phyloP scores from a whole-genome alignment of 352 stramenopile genomes.

The Phytophthora fragariaefolia region DNA sequence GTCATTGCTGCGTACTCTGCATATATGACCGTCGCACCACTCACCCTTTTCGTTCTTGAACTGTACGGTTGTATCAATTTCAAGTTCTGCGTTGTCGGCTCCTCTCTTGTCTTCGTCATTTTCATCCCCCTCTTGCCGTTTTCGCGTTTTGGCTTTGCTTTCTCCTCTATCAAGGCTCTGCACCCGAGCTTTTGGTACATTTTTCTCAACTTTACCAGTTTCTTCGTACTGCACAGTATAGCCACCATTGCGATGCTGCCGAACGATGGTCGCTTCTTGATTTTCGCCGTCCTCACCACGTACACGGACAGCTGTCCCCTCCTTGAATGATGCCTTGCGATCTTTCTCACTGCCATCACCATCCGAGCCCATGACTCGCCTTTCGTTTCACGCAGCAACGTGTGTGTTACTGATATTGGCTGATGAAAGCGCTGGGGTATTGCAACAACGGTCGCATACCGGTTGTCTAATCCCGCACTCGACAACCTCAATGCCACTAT shows the following conservation, averaged over 20 bases:
- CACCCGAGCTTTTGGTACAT: constrained; percentile 35
- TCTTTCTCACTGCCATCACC: constrained; percentile 19
- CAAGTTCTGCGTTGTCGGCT: constrained; percentile 12
- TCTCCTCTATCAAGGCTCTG: constrained; percentile 18
- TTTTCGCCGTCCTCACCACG: constrained; percentile 25
- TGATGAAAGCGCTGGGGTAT: neutral
- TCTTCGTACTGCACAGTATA: constrained; percentile 45
- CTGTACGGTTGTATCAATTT: constrained; percentile 43
- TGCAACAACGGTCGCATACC: constrained; percentile 8
- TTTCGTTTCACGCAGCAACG: constrained; percentile 1
- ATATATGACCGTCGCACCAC: constrained; percentile 45
- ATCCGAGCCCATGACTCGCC: constrained; percentile 23
- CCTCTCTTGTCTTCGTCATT: constrained; percentile 24
- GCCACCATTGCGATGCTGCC: constrained; percentile 46
- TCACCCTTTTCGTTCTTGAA: constrained; percentile 44
- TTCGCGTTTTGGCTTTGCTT: constrained; percentile 17
- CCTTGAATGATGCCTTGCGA: constrained; percentile 17
- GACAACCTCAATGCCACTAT: constrained; percentile 21
- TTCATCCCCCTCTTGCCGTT: constrained; percentile 14
- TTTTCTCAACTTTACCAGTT: constrained; percentile 45
- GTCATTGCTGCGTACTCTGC: constrained; percentile 49
- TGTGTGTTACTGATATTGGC: neutral
- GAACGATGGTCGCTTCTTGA: constrained; percentile 37
- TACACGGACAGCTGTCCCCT: constrained; percentile 20
- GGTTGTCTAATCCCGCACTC: neutral